Evolutionary conservation across 2,329 filamentous ascomycete genomes (phyloP).

Genomic region (Colletotrichum simmondsii): DNA sequence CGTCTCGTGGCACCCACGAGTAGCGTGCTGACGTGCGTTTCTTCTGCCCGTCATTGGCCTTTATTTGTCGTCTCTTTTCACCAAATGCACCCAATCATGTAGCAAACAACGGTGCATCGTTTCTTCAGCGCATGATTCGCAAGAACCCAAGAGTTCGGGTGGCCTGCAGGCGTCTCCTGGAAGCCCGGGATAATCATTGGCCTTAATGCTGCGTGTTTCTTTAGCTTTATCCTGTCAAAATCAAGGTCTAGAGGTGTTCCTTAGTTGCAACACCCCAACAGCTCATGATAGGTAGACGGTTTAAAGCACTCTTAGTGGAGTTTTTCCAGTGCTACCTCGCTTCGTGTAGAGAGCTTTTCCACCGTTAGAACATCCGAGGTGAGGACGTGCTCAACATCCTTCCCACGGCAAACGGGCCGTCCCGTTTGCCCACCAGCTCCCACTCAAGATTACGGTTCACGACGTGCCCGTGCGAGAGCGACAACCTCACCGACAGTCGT

Average conservation of each 20-base stretch:
- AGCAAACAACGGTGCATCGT: constrained; percentile 27
- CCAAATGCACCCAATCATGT: constrained; percentile 1
- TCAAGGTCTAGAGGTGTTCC: neutral
- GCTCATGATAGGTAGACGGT: neutral
- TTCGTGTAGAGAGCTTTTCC: neutral
- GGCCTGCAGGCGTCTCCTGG: constrained; percentile 11
- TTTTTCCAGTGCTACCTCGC: neutral
- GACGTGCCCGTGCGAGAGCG: neutral
- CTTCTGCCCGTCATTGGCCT: constrained; percentile 22
- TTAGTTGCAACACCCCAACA: neutral
- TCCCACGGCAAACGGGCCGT: constrained; percentile 16
- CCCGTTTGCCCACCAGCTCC: constrained; percentile 16
- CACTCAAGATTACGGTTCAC: neutral
- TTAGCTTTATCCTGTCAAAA: neutral
- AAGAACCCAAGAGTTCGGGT: constrained; percentile 41
- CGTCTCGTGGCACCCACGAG: neutral
- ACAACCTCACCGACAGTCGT: constrained; percentile 15
- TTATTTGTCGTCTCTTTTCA: neutral
- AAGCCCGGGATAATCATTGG: constrained; percentile 21
- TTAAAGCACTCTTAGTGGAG: neutral
- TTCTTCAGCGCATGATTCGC: constrained; percentile 46
- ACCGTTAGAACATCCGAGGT: neutral
- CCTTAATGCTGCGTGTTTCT: constrained; percentile 4
- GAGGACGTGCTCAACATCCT: constrained; percentile 1
- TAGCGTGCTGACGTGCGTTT: constrained; percentile 21